Percentiles rank a stretch among this genome's conserved stretches.
Evolutionary conservation across 306 rosid species (phyloP).

Genomic region (Benincasa hispida): DNA sequence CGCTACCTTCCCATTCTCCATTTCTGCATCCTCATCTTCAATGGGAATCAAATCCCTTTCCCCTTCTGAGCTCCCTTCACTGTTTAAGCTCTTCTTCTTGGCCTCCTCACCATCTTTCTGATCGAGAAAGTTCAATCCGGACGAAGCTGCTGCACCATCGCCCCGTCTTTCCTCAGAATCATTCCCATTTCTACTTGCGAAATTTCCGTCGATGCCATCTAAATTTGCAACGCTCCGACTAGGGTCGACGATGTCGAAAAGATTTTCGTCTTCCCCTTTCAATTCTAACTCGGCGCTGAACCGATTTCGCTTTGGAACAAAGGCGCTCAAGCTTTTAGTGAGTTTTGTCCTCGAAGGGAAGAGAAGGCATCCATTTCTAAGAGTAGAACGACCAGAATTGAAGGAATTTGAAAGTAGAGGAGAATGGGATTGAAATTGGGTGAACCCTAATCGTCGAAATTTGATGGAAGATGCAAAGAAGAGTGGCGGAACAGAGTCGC

Average conservation of each 20-base stretch:
- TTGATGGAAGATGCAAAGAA: constrained; percentile 23
- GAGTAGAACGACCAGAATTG: background rate
- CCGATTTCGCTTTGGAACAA: constrained; percentile 14
- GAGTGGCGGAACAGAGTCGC: constrained; percentile 26
- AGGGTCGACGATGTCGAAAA: constrained; percentile 17
- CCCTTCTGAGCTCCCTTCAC: constrained; percentile 10
- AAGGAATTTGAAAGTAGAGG: constrained; percentile 14
- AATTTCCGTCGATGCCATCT: background rate
- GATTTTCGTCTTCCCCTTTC: constrained; percentile 21
- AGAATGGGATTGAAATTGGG: background rate
- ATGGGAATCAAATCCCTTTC: constrained; percentile 23
- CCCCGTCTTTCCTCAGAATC: constrained; percentile 7
- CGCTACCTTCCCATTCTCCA: constrained; percentile 28
- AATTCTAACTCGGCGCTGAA: constrained; percentile 33
- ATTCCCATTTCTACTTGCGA: background rate
- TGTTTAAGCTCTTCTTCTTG: constrained; percentile 5
- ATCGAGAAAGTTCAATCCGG: constrained; percentile 16
- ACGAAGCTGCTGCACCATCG: constrained; percentile 5
- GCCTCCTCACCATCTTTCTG: constrained; percentile 5
- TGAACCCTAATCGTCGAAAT: constrained; percentile 17
- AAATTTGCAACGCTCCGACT: constrained; percentile 8
- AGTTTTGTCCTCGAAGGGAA: constrained; percentile 1
- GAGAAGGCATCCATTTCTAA: constrained; percentile 6
- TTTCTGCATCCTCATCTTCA: constrained; percentile 19
- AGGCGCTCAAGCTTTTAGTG: constrained; percentile 5